Base-by-base conservation (phyloP, 331 rosid species). In the Pyrus hybrid region DNA sequence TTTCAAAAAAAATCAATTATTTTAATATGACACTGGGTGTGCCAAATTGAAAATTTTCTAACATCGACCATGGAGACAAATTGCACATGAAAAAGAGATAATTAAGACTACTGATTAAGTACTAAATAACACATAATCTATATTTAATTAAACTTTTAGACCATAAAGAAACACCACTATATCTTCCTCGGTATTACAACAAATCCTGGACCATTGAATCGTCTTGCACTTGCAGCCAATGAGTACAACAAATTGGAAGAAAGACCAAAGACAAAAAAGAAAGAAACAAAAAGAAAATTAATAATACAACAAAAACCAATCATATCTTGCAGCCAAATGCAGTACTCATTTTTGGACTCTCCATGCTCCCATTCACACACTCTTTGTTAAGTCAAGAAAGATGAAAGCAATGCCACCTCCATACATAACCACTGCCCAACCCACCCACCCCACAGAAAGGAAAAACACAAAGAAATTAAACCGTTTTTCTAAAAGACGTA, bases 131-230 rank as follows among this genome's bases (percentile, higher is more conserved):
- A 82, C 20, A 51, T 9, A 37, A 37, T 37, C 43, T 41, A 41
- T 41, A 41, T 23, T 72, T 68, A 70, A 41, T 41, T 58, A 58
- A 13, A 9, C 64, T 58, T 82, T 79, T 75, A 43, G 62, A 67
- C 78, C 37, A 28, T 67, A 73, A 80, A 77, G 75, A 63, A 2
- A 7, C 22, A 49, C 47, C 10, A 82, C 74, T 80, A 85, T 82
- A 88, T 90, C 93, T 78, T 88, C 83, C 93, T 88, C 80, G 87
- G 83, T 81, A 77, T 73, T 79, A 87, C 91, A 89, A 37, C 89
- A 87, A 86, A 84, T 87, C 91, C 87, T 80, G 83, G 80, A 79
- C 67, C 86, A 76, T 88, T 35, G 83, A 73, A 73, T 72, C 54
- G 75, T 80, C 80, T 80, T 81, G 65, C 83, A 76, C 63, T 86